Conservation (phyloP, 2,329 filamentous ascomycete genomes). For the Chrysoporthe austroafricana region DNA sequence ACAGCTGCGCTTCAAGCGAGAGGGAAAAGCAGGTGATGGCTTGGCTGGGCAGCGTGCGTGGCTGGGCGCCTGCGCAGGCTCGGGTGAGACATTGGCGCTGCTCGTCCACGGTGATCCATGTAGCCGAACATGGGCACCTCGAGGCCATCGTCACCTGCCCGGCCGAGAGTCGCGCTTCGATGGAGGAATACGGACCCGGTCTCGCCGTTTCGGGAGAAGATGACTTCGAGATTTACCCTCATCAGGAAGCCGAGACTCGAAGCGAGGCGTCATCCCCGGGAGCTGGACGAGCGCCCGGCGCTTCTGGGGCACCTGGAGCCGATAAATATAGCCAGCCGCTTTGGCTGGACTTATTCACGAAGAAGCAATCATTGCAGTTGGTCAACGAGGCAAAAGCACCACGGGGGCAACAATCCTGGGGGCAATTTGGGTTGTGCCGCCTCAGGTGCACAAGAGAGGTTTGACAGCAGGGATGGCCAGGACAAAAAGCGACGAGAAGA, state of each 20-base stretch:
- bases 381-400: background rate
- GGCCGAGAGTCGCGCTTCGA: slow-evolving; percentile 8
- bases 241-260: background rate
- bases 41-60: background rate
- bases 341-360: background rate
- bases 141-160: background rate
- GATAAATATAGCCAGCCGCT: background rate
- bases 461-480: background rate
- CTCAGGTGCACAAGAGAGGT: background rate
- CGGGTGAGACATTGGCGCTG: too few species aligned
- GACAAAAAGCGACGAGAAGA: background rate
- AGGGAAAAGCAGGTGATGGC: background rate
- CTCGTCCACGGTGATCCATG: too few species aligned
- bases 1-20: background rate
- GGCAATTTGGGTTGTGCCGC: background rate
- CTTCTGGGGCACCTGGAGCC: background rate
- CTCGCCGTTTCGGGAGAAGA: background rate
- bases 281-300: background rate
- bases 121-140: background rate
- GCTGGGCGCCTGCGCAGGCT: background rate
- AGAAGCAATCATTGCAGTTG: background rate
- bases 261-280: background rate
- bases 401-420: background rate
- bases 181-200: background rate
- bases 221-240: background rate